A percentile compares a stretch with the other conserved stretches of the same genome.
Evolutionary conservation across 164 flowering plant genomes (phyloP).

Genomic region (Macadamia tetraphylla): DNA sequence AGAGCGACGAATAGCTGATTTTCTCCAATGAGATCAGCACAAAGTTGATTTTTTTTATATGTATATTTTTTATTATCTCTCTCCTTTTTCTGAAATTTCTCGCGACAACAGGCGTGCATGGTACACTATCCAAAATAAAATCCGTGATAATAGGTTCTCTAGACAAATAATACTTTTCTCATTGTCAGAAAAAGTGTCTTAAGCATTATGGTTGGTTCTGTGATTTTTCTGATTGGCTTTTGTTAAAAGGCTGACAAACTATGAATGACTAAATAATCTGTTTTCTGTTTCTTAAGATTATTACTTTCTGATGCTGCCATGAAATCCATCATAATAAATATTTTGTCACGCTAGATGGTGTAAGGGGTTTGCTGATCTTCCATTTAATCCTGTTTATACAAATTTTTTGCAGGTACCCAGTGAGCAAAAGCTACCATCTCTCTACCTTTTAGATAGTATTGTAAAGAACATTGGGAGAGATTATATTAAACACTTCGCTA

Average conservation of each 20-base stretch:
- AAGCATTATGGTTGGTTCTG: not conserved
- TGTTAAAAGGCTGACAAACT: not conserved
- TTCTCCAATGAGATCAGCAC: too few species aligned
- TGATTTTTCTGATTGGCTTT: not conserved
- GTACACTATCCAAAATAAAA: too few species aligned
- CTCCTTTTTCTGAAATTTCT: too few species aligned
- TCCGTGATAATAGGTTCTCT: too few species aligned
- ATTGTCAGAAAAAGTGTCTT: not conserved
- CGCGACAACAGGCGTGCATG: too few species aligned
- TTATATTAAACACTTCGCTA: slow-evolving; percentile 80
- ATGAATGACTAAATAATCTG: not conserved
- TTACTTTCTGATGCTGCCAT: slow-evolving; percentile 2
- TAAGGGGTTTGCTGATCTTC: not conserved
- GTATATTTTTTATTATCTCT: too few species aligned
- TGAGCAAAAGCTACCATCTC: slow-evolving; percentile 93
- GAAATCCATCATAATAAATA: not conserved
- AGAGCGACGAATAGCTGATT: too few species aligned
- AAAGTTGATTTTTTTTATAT: too few species aligned
- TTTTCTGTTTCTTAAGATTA: not conserved
- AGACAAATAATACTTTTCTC: not conserved
- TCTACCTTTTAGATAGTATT: slow-evolving; percentile 96
- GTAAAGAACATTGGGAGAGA: slow-evolving; percentile 97
- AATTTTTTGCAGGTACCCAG: slow-evolving; percentile 74
- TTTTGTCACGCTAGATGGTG: not conserved
- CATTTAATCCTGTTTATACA: not conserved